A percentile compares a stretch with the other conserved stretches of the same genome.
Evolutionary conservation across 768 basidiomycete genomes (phyloP).

Genomic region (Nidularia sp.): DNA sequence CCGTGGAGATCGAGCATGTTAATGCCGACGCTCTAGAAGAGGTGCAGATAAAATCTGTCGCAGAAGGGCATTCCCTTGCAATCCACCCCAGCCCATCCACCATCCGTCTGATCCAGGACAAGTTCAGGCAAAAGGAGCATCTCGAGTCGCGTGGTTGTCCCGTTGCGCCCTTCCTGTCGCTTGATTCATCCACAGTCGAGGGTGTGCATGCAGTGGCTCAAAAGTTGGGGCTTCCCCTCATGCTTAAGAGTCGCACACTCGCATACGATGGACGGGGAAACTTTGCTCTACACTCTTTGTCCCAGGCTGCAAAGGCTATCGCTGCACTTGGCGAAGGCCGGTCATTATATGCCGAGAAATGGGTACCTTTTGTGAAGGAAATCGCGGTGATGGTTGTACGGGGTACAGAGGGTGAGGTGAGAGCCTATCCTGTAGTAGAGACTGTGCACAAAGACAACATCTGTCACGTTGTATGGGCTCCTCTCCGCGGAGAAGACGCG

Average conservation of each 20-base stretch:
- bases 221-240: conserved; percentile 77
- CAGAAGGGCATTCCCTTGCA: conserved; percentile 23
- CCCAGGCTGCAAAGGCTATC: conserved; percentile 49
- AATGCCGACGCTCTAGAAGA: conserved; percentile 70
- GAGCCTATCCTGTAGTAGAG: conserved; percentile 89
- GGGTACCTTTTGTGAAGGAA: conserved; percentile 85
- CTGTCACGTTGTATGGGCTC: conserved; percentile 90
- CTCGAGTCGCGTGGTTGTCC: conserved; percentile 59
- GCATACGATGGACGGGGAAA: conserved; percentile 98
- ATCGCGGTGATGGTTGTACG: conserved; percentile 98
- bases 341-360: conserved; percentile 90
- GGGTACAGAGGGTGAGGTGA: conserved; percentile 64
- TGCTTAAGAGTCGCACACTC: conserved; percentile 94
- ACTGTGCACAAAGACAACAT: conserved; percentile 93
- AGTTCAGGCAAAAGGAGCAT: conserved; percentile 74
- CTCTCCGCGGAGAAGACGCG: conserved; percentile 61
- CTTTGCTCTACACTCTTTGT: conserved; percentile 59
- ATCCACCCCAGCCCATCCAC: conserved; percentile 81
- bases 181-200: conserved; percentile 46
- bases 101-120: conserved; percentile 84
- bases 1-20: conserved; percentile 97
- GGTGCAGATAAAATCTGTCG: conserved; percentile 30
- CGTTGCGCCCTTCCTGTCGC: conserved; percentile 56
- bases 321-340: conserved; percentile 49
- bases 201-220: conserved; percentile 49